Evolutionary conservation across 331 rosid genomes (phyloP).

Genomic region (Quercus tomentella): DNA sequence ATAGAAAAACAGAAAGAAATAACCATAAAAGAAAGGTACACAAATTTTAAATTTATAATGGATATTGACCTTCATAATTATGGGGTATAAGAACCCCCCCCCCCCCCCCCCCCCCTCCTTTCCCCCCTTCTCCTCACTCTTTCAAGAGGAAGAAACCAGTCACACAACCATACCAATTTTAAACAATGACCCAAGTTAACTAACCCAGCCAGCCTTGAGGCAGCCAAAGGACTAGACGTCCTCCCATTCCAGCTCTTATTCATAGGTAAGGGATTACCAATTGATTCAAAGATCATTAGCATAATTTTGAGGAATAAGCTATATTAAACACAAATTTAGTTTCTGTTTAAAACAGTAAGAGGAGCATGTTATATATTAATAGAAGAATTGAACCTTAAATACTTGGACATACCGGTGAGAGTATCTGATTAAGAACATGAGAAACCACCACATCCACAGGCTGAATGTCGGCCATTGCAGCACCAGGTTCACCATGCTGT

Average conservation of each 20-base stretch:
- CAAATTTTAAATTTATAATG: no score
- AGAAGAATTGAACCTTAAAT: slow-evolving; percentile 6
- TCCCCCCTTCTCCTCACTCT: no score
- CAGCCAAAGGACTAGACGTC: no score
- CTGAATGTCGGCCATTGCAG: slow-evolving; percentile 71
- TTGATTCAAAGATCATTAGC: neutral
- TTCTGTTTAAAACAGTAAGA: neutral
- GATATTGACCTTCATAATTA: no score
- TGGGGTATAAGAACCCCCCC: no score
- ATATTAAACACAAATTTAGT: neutral
- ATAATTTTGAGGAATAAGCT: neutral
- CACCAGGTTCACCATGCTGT: slow-evolving; percentile 98
- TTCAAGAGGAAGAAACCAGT: no score
- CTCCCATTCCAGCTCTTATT: neutral
- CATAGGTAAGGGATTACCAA: neutral
- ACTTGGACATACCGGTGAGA: slow-evolving; percentile 61
- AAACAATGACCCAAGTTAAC: neutral
- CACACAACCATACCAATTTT: no score
- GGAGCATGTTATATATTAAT: neutral
- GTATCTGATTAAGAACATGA: slow-evolving; percentile 73
- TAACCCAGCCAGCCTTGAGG: no score
- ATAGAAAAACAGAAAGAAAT: no score
- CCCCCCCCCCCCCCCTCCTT: no score
- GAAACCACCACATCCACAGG: slow-evolving; percentile 87
- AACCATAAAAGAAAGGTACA: no score